Conservation (phyloP, 306 rosid species). For the Prunus dulcis region DNA sequence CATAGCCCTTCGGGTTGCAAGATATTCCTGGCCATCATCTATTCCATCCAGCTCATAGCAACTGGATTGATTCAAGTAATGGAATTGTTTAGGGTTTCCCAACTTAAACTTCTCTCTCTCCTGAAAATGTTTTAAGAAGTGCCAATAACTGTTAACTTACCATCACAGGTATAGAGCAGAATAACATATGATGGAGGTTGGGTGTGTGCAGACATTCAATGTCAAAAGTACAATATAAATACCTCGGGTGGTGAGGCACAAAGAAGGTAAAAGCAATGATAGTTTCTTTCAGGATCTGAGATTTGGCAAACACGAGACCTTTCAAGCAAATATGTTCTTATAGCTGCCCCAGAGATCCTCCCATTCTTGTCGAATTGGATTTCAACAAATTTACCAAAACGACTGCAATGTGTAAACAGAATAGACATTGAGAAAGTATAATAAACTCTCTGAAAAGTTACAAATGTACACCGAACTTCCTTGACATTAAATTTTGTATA, state of each 20-base stretch:
- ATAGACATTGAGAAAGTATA: constrained; percentile 14
- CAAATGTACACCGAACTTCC: constrained; percentile 7
- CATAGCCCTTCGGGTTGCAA: constrained; percentile 98
- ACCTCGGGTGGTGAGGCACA: constrained; percentile 98
- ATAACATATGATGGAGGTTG: not conserved
- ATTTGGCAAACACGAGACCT: constrained; percentile 99
- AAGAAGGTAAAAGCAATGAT: constrained; percentile 98
- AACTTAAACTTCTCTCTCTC: constrained; percentile 82
- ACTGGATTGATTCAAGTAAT: constrained; percentile 90
- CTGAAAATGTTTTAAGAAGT: constrained; percentile 37
- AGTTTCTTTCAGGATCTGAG: constrained; percentile 97
- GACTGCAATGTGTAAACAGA: constrained; percentile 70
- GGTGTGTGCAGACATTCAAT: constrained; percentile 3
- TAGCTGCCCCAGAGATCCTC: constrained; percentile 98
- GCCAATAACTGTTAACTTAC: not conserved
- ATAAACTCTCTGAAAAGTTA: constrained; percentile 26
- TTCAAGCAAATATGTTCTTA: constrained; percentile 93
- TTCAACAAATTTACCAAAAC: constrained; percentile 99
- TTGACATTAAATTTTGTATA: not conserved
- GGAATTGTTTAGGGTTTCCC: constrained; percentile 79
- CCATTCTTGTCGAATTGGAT: constrained; percentile 99
- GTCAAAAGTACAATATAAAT: constrained; percentile 26
- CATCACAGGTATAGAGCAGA: constrained; percentile 2
- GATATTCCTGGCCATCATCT: constrained; percentile 87
- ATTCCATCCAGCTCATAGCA: constrained; percentile 87